Conservation (phyloP, 306 rosid species). For the Canavalia gladiata region DNA sequence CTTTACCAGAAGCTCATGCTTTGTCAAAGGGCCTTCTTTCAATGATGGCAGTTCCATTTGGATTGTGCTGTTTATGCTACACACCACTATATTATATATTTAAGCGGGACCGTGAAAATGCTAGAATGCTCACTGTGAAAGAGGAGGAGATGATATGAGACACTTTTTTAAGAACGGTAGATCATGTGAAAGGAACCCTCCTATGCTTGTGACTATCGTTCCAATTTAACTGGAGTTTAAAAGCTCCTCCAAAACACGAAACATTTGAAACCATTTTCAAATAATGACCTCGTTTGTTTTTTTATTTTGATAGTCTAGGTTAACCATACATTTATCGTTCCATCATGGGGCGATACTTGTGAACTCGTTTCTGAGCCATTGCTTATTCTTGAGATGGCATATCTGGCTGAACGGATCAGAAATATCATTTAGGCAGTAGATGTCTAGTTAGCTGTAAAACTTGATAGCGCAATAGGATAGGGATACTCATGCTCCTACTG, state of each 20-base stretch:
- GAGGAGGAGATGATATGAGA: constrained; percentile 70
- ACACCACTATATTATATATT: constrained; percentile 78
- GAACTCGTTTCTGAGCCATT: constrained; percentile 21
- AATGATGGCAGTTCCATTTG: constrained; percentile 90
- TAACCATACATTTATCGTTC: constrained; percentile 21
- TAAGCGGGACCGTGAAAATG: constrained; percentile 81
- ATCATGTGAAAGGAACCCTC: not conserved
- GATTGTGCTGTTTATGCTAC: constrained; percentile 90
- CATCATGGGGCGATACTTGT: constrained; percentile 3
- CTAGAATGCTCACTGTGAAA: constrained; percentile 58
- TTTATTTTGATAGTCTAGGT: not conserved
- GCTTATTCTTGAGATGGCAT: constrained; percentile 25
- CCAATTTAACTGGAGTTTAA: constrained; percentile 7
- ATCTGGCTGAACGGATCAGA: constrained; percentile 10
- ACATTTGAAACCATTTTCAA: constrained; percentile 39
- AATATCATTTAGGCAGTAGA: not conserved
- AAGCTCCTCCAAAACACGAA: constrained; percentile 16
- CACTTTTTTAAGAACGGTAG: not conserved
- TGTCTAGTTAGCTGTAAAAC: not conserved
- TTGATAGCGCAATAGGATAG: not conserved
- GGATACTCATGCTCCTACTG: not conserved
- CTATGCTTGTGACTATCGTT: constrained; percentile 17
- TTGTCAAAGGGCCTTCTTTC: constrained; percentile 91
- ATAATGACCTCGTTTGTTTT: constrained; percentile 24
- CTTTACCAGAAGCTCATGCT: constrained; percentile 81